Base-by-base conservation (phyloP, 108 stramenopile species). In the Craspedostauros australis region DNA sequence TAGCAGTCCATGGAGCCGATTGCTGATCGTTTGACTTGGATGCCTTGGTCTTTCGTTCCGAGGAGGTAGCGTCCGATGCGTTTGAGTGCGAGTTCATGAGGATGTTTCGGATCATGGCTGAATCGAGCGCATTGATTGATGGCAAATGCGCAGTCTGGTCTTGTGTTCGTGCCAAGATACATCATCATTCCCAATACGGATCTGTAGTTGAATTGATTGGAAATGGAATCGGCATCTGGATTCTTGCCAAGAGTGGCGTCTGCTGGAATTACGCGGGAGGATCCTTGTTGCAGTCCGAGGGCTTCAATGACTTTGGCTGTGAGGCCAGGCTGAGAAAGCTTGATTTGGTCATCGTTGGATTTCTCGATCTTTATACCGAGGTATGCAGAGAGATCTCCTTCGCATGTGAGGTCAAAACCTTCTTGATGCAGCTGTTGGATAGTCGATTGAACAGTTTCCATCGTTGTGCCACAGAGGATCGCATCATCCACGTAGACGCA, bases 401-500 rank as follows among this genome's bases (percentile, higher is more conserved):
- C 1, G 1, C 33, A 44, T 15, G 43, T 45, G 3, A 68, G 43
- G 0, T 39, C 28, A 18, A 54, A 20, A 8, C 51, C 40, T 14
- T 34, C 33, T 11, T 46, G 23, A 8, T 46, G n/a, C 31, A 64
- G 12, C 0, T 44, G 9, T n/a, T 15, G 6, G 30, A 68, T 48
- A n/a, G n/a, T n/a, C n/a, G n/a, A n/a, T n/a, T n/a, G n/a, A n/a
- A n/a, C n/a, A n/a, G n/a, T n/a, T n/a, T n/a, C n/a, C n/a, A n/a
- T n/a, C n/a, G n/a, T n/a, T n/a, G n/a, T n/a, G n/a, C n/a, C n/a
- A 25, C 26, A 46, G 30, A 74, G 32, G 0, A 56, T 32, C 1
- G 55, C 48, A 39, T 72, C 75, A 21, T 72, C 62, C 7, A 77
- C 70, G 43, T 72, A 77, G 0, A 54, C 14, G 7, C 73, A 43